A percentile compares a stretch with the other conserved stretches of the same genome.
phyloP scores from a whole-genome alignment of 371 early-diverging fungal species.

The Smittium mucronatum region DNA sequence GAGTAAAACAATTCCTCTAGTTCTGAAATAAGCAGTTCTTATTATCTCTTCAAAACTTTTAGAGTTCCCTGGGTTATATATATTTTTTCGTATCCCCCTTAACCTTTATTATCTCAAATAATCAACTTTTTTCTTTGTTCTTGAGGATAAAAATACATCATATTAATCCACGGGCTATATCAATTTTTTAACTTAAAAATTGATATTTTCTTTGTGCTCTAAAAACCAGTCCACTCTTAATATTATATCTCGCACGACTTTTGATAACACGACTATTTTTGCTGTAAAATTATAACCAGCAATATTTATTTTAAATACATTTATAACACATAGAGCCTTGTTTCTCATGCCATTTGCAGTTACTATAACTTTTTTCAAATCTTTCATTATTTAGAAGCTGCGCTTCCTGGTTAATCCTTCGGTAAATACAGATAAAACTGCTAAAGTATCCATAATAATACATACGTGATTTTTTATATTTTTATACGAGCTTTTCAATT shows the following conservation, averaged over 20 bases:
- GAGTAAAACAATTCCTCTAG: not conserved
- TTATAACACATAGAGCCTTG: not conserved
- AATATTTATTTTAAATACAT: not conserved
- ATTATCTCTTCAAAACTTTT: not conserved
- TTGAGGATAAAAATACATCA: not conserved
- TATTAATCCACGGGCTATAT: not conserved
- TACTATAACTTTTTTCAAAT: not conserved
- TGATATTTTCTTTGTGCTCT: not conserved
- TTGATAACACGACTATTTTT: not conserved
- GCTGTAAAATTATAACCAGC: not conserved
- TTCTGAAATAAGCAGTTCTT: not conserved
- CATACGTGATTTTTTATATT: no score
- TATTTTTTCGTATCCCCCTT: not conserved
- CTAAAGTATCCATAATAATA: no score
- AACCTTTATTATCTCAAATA: not conserved
- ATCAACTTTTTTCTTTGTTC: not conserved
- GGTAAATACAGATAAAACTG: no score
- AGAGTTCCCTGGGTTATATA: not conserved
- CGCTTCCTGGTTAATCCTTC: no score
- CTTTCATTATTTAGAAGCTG: no score
- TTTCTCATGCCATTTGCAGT: not conserved
- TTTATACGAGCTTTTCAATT: no score
- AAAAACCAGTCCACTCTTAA: not conserved
- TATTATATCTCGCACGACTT: not conserved
- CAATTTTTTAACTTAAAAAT: not conserved